phyloP scores from a whole-genome alignment of 805 yeast genomes.

The Dipodascus albidus region DNA sequence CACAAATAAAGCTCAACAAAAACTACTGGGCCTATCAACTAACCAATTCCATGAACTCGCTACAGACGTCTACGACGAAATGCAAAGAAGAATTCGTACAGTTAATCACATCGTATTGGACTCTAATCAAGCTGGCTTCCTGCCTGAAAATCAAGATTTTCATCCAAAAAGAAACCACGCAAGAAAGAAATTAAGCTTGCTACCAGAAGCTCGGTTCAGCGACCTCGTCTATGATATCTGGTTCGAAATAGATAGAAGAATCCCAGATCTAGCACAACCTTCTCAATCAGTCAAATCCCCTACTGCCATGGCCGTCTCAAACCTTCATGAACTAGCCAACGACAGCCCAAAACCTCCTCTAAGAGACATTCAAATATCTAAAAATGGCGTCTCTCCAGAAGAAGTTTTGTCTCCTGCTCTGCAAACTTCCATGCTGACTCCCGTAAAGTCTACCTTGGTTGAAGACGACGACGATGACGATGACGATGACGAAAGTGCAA shows the following conservation, averaged over 20 bases:
- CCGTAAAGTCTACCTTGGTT: slow-evolving; percentile 70
- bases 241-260: slow-evolving; percentile 74
- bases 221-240: slow-evolving; percentile 86
- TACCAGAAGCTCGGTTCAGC: slow-evolving; percentile 72
- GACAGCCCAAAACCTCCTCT: no score
- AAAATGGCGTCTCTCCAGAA: not conserved
- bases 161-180: slow-evolving; percentile 96
- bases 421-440: slow-evolving; percentile 58
- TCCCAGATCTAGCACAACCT: slow-evolving; percentile 31
- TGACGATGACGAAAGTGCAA: slow-evolving; percentile 25
- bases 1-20: slow-evolving; percentile 59
- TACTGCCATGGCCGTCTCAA: not conserved
- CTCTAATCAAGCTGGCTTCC: slow-evolving; percentile 33
- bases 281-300: no score
- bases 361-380: not conserved
- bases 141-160: slow-evolving; percentile 59
- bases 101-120: slow-evolving; percentile 14
- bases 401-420: slow-evolving; percentile 1
- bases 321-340: no score
- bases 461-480: slow-evolving; percentile 80
- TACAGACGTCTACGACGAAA: slow-evolving; percentile 91
- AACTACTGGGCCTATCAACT: slow-evolving; percentile 62
- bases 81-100: slow-evolving; percentile 56
- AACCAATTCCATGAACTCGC: slow-evolving; percentile 82
- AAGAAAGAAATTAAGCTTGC: slow-evolving; percentile 74